Evolutionary conservation across 345 rosid genomes (phyloP), one percentile per base, ranked within the genome.

Genomic region (Dipteronia sinensis): DNA sequence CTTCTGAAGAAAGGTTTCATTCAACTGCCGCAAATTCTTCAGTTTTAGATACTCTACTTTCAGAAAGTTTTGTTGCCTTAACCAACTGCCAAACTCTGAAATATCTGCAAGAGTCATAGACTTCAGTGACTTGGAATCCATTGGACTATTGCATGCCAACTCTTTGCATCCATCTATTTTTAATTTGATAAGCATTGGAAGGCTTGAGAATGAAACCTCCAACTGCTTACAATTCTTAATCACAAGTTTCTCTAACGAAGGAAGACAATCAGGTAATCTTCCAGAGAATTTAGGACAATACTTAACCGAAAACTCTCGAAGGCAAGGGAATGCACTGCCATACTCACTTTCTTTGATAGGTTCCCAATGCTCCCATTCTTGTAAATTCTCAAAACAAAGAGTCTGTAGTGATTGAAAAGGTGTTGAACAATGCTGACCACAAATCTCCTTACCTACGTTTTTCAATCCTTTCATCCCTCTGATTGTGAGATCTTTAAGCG

Each of bases 401-500:
- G 6, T 17, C 20, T 56, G 10, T 3, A 72, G 0, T 1, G 75
- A 34, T 34, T 55, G 17, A 58, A 72, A 72, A n/a, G 74, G 61
- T 0, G 13, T 15, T 8, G 22, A 9, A 0, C 2, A 22, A 20
- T 0, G 3, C 0, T 16, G 16, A 6, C 75, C 75, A 34, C 19
- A 38, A 12, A 72, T 19, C 31, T 72, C 75, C 19, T 27, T 29
- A 34, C 75, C 47, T 2, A 71, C 2, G 4, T 1, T 10, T 16
- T 3, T 34, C 31, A 72, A 3, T 19, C 3, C 0, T 7, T 42
- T 31, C 65, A 72, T 56, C 17, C 75, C 7, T n/a, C 4, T 20
- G 51, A 72, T 72, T 1, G 27, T 72, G 4, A 72, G 65, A n/a
- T 34, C 51, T 56, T 72, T 38, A 20, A 72, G 75, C 0, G 65